A percentile compares a stretch with the other conserved stretches of the same genome.
phyloP scores from a whole-genome alignment of 164 flowering plant species.

The Liriodendron chinense region DNA sequence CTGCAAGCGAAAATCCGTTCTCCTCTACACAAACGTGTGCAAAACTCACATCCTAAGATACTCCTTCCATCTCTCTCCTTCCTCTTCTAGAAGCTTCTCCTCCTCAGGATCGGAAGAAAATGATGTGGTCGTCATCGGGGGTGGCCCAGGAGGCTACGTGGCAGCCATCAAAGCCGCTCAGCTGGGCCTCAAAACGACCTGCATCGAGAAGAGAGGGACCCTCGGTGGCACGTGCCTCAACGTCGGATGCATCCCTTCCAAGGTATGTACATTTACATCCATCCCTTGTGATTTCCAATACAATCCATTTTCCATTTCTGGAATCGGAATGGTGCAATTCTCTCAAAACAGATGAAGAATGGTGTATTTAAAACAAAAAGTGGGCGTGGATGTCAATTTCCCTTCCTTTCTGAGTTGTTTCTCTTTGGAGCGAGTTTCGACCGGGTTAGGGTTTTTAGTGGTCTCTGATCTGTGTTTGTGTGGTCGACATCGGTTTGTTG shows the following conservation, averaged over 20 bases:
- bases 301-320: background rate
- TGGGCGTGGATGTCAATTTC: too few relatives aligned
- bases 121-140: slow-evolving; percentile 89
- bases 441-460: too few relatives aligned
- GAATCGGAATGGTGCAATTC: too few relatives aligned
- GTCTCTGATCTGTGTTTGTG: too few relatives aligned
- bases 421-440: too few relatives aligned
- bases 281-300: background rate
- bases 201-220: slow-evolving; percentile 88
- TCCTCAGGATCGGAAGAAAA: slow-evolving; percentile 78
- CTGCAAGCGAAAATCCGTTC: slow-evolving; percentile 46
- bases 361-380: too few relatives aligned
- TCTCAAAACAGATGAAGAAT: too few relatives aligned
- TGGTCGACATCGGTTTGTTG: too few relatives aligned
- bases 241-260: slow-evolving; percentile 97
- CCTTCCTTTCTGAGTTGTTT: too few relatives aligned
- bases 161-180: slow-evolving; percentile 98
- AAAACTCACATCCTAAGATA: slow-evolving; percentile 28
- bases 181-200: slow-evolving; percentile 87
- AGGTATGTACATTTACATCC: slow-evolving; percentile 35
- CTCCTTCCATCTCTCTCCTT: slow-evolving; percentile 31
- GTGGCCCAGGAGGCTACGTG: slow-evolving; percentile 98
- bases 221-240: slow-evolving; percentile 96
- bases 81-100: slow-evolving; percentile 45
- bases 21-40: slow-evolving; percentile 28